phyloP scores from a whole-genome alignment of 2,329 filamentous ascomycete genomes.

The Aspergillus sp. region DNA sequence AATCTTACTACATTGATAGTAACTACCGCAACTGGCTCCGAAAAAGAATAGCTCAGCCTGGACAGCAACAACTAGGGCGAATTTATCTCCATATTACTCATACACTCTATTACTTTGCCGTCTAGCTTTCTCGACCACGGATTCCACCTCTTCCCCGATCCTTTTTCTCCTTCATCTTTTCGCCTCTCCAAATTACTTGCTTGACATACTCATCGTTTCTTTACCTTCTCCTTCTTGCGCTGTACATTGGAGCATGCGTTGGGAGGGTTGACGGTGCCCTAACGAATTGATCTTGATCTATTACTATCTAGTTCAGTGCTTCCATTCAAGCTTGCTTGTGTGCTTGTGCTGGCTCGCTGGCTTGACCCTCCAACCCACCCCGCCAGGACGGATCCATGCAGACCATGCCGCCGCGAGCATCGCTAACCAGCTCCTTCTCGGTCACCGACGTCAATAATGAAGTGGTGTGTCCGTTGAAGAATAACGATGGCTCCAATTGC shows the following conservation, averaged over 20 bases:
- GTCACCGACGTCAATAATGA: conserved; percentile 91
- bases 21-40: neutral
- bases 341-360: conserved; percentile 13
- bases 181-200: neutral
- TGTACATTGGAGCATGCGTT: conserved; percentile 18
- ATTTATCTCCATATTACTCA: conserved; percentile 3
- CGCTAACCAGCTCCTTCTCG: conserved; percentile 86
- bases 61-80: neutral
- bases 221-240: neutral
- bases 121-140: neutral
- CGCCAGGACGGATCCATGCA: conserved; percentile 43
- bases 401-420: conserved; percentile 84
- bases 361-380: conserved; percentile 17
- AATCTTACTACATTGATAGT: neutral
- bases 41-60: neutral
- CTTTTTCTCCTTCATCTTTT: neutral
- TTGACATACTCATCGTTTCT: conserved; percentile 1
- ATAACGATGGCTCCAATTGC: conserved; percentile 95
- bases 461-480: conserved; percentile 92
- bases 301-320: conserved; percentile 1
- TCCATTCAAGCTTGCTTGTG: neutral
- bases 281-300: conserved; percentile 18
- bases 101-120: conserved; percentile 3
- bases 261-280: conserved; percentile 9
- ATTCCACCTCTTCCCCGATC: conserved; percentile 1